These are phyloP conservation scores for Cardamine chenopodiifolia DNA, from an alignment of 345 rosid species.

Conservation along the genomic window DNA sequence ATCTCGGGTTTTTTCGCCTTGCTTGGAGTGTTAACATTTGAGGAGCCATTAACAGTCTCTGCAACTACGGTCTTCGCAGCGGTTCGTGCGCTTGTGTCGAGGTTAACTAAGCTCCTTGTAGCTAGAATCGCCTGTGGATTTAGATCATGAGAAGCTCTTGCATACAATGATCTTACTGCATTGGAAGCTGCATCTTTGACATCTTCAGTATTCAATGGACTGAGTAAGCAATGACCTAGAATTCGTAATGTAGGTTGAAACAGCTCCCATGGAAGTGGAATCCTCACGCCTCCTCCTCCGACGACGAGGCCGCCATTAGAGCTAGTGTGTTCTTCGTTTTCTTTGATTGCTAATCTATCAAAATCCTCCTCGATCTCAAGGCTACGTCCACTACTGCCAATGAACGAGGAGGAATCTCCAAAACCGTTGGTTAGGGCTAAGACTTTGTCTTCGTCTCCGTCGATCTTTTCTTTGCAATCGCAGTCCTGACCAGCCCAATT, in stretches of 20 bases:
- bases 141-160: slow-evolving; percentile 94
- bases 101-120: slow-evolving; percentile 78
- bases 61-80: slow-evolving; percentile 55
- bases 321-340: slow-evolving; percentile 33
- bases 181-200: slow-evolving; percentile 77
- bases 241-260: slow-evolving; percentile 78
- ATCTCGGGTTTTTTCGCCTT: slow-evolving; percentile 87
- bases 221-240: slow-evolving; percentile 82
- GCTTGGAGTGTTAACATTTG: slow-evolving; percentile 80
- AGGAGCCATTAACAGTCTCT: slow-evolving; percentile 52
- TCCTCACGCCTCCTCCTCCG: slow-evolving; percentile 58
- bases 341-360: slow-evolving; percentile 47
- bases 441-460: slow-evolving; percentile 38
- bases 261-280: slow-evolving; percentile 95
- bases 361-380: slow-evolving; percentile 48
- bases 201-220: slow-evolving; percentile 73
- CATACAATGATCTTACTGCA: slow-evolving; percentile 77
- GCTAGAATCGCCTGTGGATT: slow-evolving; percentile 88
- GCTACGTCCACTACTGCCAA: slow-evolving; percentile 41
- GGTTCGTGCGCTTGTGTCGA: slow-evolving; percentile 67
- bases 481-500: slow-evolving; percentile 94
- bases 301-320: slow-evolving; percentile 15
- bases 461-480: slow-evolving; percentile 57
- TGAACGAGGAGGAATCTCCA: slow-evolving; percentile 26
- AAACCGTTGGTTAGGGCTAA: slow-evolving; percentile 34